Evolutionary conservation across 352 stramenopile species (phyloP).

Genomic region (Pythium pyrilobum): DNA sequence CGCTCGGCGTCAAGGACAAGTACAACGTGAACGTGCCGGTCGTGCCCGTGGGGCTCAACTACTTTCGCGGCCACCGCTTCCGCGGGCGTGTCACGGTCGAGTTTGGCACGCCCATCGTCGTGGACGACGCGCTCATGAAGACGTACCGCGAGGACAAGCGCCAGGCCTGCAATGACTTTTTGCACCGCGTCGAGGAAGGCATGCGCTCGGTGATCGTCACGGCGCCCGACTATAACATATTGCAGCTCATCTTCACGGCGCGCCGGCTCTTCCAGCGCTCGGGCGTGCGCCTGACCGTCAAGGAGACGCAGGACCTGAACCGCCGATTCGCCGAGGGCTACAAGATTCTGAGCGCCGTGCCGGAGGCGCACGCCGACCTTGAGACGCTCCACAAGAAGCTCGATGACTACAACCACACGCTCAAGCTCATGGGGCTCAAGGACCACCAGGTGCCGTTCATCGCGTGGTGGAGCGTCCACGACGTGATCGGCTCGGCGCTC

Average conservation of each 20-base stretch:
- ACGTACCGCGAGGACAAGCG: slow-evolving; percentile 87
- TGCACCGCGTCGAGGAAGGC: slow-evolving; percentile 75
- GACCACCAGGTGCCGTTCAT: slow-evolving; percentile 90
- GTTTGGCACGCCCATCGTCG: slow-evolving; percentile 91
- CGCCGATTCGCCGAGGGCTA: slow-evolving; percentile 88
- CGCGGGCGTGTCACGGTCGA: slow-evolving; percentile 95
- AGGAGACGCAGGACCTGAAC: slow-evolving; percentile 91
- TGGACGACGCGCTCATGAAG: slow-evolving; percentile 83
- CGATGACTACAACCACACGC: slow-evolving; percentile 79
- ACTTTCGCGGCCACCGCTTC: slow-evolving; percentile 97
- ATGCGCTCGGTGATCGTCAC: slow-evolving; percentile 95
- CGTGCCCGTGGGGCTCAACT: slow-evolving; percentile 97
- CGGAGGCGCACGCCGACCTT: slow-evolving; percentile 56
- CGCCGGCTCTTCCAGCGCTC: slow-evolving; percentile 93
- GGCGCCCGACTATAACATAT: slow-evolving; percentile 95
- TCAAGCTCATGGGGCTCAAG: slow-evolving; percentile 86
- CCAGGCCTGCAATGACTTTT: slow-evolving; percentile 72
- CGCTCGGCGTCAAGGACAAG: slow-evolving; percentile 94
- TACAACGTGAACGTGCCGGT: slow-evolving; percentile 96
- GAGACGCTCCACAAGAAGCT: slow-evolving; percentile 62
- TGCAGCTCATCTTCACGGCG: slow-evolving; percentile 95
- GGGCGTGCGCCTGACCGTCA: slow-evolving; percentile 76
- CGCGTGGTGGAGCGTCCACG: slow-evolving; percentile 82
- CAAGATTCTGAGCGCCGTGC: slow-evolving; percentile 75
- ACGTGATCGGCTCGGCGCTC: slow-evolving; percentile 86